Conservation (phyloP, 2,329 filamentous ascomycete genomes). For the Cladophialophora bantiana region DNA sequence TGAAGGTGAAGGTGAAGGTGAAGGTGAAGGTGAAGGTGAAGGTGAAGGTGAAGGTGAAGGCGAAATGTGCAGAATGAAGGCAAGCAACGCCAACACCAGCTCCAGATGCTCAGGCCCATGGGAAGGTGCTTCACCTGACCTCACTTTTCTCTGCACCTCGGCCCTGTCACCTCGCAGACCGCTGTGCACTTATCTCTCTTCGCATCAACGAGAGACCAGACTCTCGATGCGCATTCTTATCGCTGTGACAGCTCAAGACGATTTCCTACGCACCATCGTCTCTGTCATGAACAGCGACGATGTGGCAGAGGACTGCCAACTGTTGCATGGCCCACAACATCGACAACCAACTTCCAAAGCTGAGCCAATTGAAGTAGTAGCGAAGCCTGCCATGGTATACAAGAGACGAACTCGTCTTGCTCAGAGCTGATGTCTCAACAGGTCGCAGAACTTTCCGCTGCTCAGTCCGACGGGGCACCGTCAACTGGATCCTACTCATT, state of each 20-base stretch:
- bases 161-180: background rate
- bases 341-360: background rate
- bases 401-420: background rate
- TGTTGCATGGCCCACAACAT: conserved; percentile 14
- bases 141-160: background rate
- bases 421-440: conserved; percentile 5
- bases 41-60: background rate
- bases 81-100: background rate
- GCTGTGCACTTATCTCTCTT: background rate
- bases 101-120: background rate
- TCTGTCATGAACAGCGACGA: conserved; percentile 9
- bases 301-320: conserved; percentile 5
- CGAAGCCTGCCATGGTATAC: background rate
- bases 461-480: background rate
- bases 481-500: background rate
- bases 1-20: too few relatives aligned
- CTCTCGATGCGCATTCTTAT: conserved; percentile 26
- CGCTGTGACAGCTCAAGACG: conserved; percentile 9
- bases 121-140: background rate
- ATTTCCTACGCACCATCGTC: conserved; percentile 11
- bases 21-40: background rate
- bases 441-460: background rate
- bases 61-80: background rate
- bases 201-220: background rate
- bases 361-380: background rate